These are phyloP conservation scores for Pistacia integerrima DNA, from an alignment of 345 rosid species.

Conservation along the genomic window DNA sequence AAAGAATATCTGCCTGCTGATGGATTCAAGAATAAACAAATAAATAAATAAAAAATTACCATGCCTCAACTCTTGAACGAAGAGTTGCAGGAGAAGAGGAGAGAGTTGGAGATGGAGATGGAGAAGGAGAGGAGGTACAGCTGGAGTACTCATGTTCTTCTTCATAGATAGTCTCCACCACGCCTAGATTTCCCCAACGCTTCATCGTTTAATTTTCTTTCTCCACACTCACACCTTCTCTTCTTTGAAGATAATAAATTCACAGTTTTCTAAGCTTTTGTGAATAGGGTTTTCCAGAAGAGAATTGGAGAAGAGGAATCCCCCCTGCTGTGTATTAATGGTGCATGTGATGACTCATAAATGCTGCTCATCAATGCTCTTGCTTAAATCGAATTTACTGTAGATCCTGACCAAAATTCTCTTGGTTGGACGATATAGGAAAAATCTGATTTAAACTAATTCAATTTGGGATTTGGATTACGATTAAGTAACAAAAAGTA, in stretches of 20 bases:
- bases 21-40: too few relatives aligned
- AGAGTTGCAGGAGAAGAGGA: slow-evolving; percentile 47
- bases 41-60: too few relatives aligned
- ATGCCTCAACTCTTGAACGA: slow-evolving; percentile 30
- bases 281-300: slow-evolving; percentile 21
- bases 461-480: too few relatives aligned
- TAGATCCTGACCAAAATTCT: slow-evolving; percentile 16
- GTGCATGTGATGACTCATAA: slow-evolving; percentile 62
- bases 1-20: too few relatives aligned
- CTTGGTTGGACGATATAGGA: slow-evolving; percentile 1
- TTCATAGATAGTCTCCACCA: slow-evolving; percentile 80
- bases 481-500: too few relatives aligned
- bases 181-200: slow-evolving; percentile 59
- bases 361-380: slow-evolving; percentile 36
- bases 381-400: slow-evolving; percentile 9
- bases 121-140: slow-evolving; percentile 36
- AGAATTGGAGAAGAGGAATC: slow-evolving; percentile 27
- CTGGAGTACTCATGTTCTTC: slow-evolving; percentile 54
- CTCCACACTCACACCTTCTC: background rate
- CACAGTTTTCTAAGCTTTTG: background rate
- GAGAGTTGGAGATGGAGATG: slow-evolving; percentile 23
- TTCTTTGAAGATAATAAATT: background rate
- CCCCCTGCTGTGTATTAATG: slow-evolving; percentile 37
- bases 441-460: background rate
- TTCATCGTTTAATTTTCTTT: slow-evolving; percentile 31